Conservation (phyloP, 2,329 filamentous ascomycete species). For the Fusarium torulosum region DNA sequence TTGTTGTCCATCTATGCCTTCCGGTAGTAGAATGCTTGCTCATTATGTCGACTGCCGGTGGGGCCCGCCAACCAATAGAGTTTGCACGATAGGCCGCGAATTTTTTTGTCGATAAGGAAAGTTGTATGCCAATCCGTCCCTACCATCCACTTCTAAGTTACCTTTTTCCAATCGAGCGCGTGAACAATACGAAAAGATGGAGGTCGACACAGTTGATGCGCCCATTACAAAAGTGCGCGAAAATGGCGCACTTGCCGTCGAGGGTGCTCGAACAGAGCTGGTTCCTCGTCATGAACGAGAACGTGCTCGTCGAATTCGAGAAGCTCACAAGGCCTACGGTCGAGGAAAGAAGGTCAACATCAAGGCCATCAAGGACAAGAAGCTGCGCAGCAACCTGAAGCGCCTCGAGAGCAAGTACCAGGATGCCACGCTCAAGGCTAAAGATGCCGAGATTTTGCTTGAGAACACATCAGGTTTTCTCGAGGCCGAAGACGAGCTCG, state of each 20-base stretch:
- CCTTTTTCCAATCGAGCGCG: constrained; percentile 29
- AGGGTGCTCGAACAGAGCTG: constrained; percentile 65
- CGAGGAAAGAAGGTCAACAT: constrained; percentile 81
- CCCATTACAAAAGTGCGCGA: constrained; percentile 56
- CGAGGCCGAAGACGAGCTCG: constrained; percentile 88
- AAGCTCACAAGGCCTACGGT: constrained; percentile 83
- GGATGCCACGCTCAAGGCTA: constrained; percentile 83
- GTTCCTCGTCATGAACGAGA: constrained; percentile 64
- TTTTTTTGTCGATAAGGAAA: constrained; percentile 50
- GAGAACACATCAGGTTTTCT: constrained; percentile 89
- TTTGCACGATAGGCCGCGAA: constrained; percentile 41
- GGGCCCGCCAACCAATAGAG: background rate
- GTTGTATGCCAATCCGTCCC: constrained; percentile 43
- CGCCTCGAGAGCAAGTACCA: constrained; percentile 85
- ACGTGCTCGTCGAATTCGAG: constrained; percentile 64
- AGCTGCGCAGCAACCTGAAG: constrained; percentile 83
- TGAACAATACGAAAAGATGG: constrained; percentile 51
- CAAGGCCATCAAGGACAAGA: constrained; percentile 86
- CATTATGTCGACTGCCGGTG: constrained; percentile 1
- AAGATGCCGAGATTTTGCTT: constrained; percentile 94
- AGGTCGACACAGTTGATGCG: constrained; percentile 54
- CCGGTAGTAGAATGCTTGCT: background rate
- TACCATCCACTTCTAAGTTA: constrained; percentile 29
- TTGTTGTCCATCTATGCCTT: background rate
- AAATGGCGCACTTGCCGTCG: constrained; percentile 67